Base-by-base conservation (phyloP, 176 grass and related monocot genomes). In the Juncus effusus region DNA sequence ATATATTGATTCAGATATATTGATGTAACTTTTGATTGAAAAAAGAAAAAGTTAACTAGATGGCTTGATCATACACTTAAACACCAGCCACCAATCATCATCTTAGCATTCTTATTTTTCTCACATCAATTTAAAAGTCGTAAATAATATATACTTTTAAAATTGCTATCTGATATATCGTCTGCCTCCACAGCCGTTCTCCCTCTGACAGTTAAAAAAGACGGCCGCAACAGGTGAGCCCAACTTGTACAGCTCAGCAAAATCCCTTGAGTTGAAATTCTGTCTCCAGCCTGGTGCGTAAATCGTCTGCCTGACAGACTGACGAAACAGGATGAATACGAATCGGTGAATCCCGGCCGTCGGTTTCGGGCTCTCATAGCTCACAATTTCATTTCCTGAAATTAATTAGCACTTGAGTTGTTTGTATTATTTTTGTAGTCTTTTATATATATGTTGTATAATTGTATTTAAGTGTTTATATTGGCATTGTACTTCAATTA, bases 171-270 rank as follows among this genome's bases (percentile, higher is more conserved):
- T 84, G 56, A 90, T 62, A 14, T 87, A 99, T 40, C 86, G 74
- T 83, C 89, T 90, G n/a, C 89, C 95, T 64, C 85, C 89, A 11
- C 95, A 99, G 51, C 89, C 95, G 7, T 87, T 99, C 81, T 94
- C 95, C 62, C 95, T 83, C 72, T 94, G 95, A 64, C 89, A 99
- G 75, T 99, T 99, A 78, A 99, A 94, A 80, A 80, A 99, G 38
- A 87, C 69, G 1, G 95, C 76, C 13, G 78, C 83, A 11, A 85
- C 89, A 41, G 89, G 89, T 47, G 68, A 55, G 36, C 89, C 94
- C 56, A 93, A 80, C 78, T 82, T 84, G 67, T 99, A 94, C 39
- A 99, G 65, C 14, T 86, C 89, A 4, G 89, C 72, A 60, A 99
- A 94, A 65, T 99, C 89, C 69, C 83, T 93, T 13, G 81, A 90